A percentile compares a stretch with the other conserved stretches of the same genome.
Conservation (phyloP, 164 flowering plant species). For the Cinnamomum micranthum region DNA sequence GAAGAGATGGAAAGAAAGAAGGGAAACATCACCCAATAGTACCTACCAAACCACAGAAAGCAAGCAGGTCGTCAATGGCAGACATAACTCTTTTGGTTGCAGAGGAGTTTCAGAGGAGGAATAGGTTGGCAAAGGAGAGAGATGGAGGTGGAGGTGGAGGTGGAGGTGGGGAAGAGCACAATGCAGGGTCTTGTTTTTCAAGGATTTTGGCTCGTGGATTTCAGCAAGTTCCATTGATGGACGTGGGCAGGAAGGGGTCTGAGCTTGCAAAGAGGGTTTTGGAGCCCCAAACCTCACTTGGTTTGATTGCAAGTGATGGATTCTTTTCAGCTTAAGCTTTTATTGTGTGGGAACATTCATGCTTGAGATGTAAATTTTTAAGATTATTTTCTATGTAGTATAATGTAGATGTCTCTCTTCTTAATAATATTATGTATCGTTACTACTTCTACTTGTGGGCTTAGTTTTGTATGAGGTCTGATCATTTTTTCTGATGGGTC, state of each 20-base stretch:
- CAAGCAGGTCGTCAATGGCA: conserved; percentile 33
- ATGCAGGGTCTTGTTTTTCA: conserved; percentile 17
- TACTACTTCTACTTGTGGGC: too few relatives aligned
- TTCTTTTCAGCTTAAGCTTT: conserved; percentile 58
- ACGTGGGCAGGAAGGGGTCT: conserved; percentile 11
- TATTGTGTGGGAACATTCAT: not conserved
- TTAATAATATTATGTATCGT: too few relatives aligned
- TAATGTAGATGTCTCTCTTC: too few relatives aligned
- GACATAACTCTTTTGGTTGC: conserved; percentile 70
- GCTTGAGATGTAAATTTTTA: not conserved
- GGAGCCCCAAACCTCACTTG: conserved; percentile 43
- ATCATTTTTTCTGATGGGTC: too few relatives aligned
- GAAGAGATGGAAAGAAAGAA: too few relatives aligned
- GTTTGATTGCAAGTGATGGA: conserved; percentile 46
- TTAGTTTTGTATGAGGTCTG: too few relatives aligned
- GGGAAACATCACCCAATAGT: too few relatives aligned
- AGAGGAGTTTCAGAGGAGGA: conserved; percentile 76
- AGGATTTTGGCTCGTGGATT: conserved; percentile 15
- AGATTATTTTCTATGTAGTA: too few relatives aligned
- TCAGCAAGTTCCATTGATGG: conserved; percentile 17
- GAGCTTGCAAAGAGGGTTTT: conserved; percentile 20
- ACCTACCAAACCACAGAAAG: too few relatives aligned
- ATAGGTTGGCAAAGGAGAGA: conserved; percentile 10
- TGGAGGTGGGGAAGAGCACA: conserved; percentile 15
- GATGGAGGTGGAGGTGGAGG: not conserved